Evolutionary conservation across 306 rosid genomes (phyloP).

Genomic region (Quercus dentata): DNA sequence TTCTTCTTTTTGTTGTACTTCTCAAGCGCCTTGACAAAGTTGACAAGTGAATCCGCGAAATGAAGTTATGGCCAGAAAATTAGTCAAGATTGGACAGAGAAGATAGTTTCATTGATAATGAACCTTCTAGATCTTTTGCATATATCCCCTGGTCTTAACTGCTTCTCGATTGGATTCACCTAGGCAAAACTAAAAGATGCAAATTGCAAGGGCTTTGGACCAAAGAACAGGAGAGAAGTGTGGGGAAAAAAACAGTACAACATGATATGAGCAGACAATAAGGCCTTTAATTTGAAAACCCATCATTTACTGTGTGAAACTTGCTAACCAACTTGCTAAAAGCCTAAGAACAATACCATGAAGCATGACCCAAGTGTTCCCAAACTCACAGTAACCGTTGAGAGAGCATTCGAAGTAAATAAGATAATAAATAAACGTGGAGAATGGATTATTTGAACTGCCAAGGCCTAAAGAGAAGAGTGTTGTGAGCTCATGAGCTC

Average conservation of each 20-base stretch:
- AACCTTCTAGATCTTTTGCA: constrained; percentile 19
- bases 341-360: constrained; percentile 22
- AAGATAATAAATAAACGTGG: constrained; percentile 17
- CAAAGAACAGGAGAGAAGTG: constrained; percentile 26
- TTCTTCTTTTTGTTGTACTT: too few relatives aligned
- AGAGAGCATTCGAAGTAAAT: constrained; percentile 23
- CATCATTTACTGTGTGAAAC: constrained; percentile 16
- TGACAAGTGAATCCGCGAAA: too few relatives aligned
- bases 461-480: constrained; percentile 79
- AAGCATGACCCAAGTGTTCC: constrained; percentile 25
- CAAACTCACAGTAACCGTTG: constrained; percentile 24
- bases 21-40: too few relatives aligned
- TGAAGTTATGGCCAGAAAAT: constrained; percentile 24
- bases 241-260: constrained; percentile 27
- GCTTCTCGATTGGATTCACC: neutral
- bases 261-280: constrained; percentile 15
- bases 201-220: constrained; percentile 29
- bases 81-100: constrained; percentile 27
- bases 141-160: constrained; percentile 43
- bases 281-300: constrained; percentile 30
- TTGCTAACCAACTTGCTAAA: constrained; percentile 23
- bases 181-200: constrained; percentile 17
- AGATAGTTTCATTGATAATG: constrained; percentile 11
- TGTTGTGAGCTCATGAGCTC: constrained; percentile 44
- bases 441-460: constrained; percentile 45